Conservation (phyloP, 2,329 filamentous ascomycete species). For the Drechslerella dactyloides region DNA sequence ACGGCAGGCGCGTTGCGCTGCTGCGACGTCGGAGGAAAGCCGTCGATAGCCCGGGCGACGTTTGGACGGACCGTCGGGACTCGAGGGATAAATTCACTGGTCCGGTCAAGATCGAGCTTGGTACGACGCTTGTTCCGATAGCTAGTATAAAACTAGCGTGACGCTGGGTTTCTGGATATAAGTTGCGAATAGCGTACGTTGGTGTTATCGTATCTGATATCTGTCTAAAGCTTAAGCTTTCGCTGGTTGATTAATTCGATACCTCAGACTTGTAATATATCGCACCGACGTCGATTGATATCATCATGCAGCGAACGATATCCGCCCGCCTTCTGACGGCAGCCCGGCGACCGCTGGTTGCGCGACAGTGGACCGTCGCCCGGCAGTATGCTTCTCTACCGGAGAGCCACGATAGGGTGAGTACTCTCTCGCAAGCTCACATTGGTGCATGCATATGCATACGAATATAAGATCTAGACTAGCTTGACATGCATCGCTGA, state of each 20-base stretch:
- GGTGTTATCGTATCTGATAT: no score
- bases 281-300: no score
- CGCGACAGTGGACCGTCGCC: slow-evolving; percentile 25
- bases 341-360: slow-evolving; percentile 25
- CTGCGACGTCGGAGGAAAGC: slow-evolving; percentile 45
- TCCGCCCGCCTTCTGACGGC: slow-evolving; percentile 26
- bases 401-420: slow-evolving; percentile 42
- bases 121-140: no score
- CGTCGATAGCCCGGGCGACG: slow-evolving; percentile 50
- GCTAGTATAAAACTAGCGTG: no score
- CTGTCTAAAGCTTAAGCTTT: no score
- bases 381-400: slow-evolving; percentile 42
- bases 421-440: neutral
- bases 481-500: neutral
- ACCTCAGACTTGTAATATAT: no score
- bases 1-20: slow-evolving; percentile 5
- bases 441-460: neutral
- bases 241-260: no score
- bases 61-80: slow-evolving; percentile 18
- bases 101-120: neutral
- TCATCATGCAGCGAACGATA: slow-evolving; percentile 40
- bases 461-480: no score
- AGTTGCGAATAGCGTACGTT: no score
- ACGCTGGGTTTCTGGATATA: no score
- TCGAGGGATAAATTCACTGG: neutral